Conservation (phyloP, 2,329 filamentous ascomycete genomes). For the Chrysoporthe puriensis region DNA sequence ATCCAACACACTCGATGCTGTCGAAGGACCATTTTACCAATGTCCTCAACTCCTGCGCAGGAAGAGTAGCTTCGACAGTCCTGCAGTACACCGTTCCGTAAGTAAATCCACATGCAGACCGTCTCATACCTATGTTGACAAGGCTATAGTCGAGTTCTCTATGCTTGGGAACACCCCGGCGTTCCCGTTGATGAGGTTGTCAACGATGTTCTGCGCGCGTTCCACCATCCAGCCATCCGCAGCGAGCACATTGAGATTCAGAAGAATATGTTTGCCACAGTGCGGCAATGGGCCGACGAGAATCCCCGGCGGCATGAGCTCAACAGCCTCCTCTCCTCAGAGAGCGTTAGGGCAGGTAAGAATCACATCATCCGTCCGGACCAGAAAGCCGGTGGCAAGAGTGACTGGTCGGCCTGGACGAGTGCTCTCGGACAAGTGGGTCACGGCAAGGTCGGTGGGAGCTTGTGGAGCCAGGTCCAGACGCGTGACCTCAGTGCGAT, state of each 20-base stretch:
- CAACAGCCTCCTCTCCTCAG: conserved; percentile 76
- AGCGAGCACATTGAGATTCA: conserved; percentile 80
- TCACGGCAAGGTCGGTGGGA: conserved; percentile 62
- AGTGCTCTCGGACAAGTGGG: conserved; percentile 41
- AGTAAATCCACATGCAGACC: conserved; percentile 36
- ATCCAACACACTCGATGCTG: conserved; percentile 82
- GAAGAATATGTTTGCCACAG: conserved; percentile 83
- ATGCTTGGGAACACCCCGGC: conserved; percentile 88
- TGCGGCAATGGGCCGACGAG: conserved; percentile 78
- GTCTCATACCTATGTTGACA: conserved; percentile 31
- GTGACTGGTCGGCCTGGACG: conserved; percentile 43
- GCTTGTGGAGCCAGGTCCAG: conserved; percentile 65
- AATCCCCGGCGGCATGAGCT: conserved; percentile 69
- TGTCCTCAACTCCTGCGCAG: conserved; percentile 76
- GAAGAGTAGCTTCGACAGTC: conserved; percentile 72
- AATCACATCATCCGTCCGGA: conserved; percentile 66
- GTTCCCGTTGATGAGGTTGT: conserved; percentile 83
- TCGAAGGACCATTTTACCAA: conserved; percentile 87
- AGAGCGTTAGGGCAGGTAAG: conserved; percentile 79
- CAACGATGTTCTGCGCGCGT: conserved; percentile 77
- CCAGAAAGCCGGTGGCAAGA: conserved; percentile 38
- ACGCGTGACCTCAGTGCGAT: conserved; percentile 61
- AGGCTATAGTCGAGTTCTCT: conserved; percentile 70
- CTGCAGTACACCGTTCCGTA: conserved; percentile 85
- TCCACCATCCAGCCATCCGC: conserved; percentile 88